Evolutionary conservation across 1,284 basidiomycete genomes (phyloP), one percentile per base, ranked within the genome.

Genomic region (Pseudozyma flocculosa): DNA sequence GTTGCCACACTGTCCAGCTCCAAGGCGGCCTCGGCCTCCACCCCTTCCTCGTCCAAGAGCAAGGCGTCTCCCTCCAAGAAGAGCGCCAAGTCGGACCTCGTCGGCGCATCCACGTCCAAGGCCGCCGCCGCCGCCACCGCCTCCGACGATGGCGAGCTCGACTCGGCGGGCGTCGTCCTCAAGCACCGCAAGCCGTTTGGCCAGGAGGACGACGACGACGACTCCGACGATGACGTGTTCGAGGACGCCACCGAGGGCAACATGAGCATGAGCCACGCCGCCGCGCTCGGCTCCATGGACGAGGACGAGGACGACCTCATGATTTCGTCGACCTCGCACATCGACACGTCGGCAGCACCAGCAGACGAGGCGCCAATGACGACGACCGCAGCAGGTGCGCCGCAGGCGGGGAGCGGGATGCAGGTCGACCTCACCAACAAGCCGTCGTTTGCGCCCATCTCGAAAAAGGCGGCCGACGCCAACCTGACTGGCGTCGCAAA

Each of bases 101-200:
- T 60, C 13, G 56, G 56, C 3, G 47, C 50, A 3, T 36, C 45
- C 1, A 21, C 11, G 4, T 34, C 32, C 0, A 17, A 17, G 9
- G 3, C 15, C 32, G 7, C 32, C 15, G 9, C 32, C 5, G 22
- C n/a, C 2, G 36, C 18, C 0, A 30, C 21, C 13, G 39, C 21
- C 10, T 41, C 22, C 7, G 47, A 40, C 2, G 47, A 55, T 24
- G 48, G 8, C 8, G 48, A 54, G 0, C 26, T 17, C 15, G 32
- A 11, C 32, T 34, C 32, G 3, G 7, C 32, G 9, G 7, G 5
- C 29, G 42, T 43, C 21, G 50, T 52, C 2, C 36, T 65, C 0
- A 61, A 58, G 42, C 62, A 65, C 39, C 54, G 51, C 45, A 68
- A 65, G 50, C 61, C 66, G 0, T 62, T 68, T 19, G 61, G 66